phyloP scores from a whole-genome alignment of 345 rosid genomes.

The Eutrema heterophyllum region DNA sequence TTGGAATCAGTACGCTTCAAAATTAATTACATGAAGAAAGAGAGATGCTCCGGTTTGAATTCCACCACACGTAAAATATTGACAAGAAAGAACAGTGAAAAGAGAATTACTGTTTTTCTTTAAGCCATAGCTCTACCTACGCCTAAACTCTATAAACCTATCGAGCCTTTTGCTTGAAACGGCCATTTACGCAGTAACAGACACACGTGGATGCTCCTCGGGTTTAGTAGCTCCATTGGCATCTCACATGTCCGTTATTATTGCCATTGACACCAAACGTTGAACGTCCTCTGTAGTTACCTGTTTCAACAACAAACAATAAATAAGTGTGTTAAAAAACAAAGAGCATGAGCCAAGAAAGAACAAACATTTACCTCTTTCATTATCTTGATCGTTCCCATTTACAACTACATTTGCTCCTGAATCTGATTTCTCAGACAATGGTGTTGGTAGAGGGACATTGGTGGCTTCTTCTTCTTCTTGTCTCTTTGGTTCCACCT shows the following conservation, averaged over 20 bases:
- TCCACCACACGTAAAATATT: no score
- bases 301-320: constrained; percentile 38
- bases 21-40: no score
- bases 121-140: neutral
- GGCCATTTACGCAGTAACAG: constrained; percentile 29
- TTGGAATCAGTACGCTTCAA: neutral
- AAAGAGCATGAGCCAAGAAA: neutral
- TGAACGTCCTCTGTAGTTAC: constrained; percentile 57
- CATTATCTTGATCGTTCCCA: constrained; percentile 59
- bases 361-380: constrained; percentile 34
- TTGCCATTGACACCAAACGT: constrained; percentile 40
- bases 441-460: constrained; percentile 38
- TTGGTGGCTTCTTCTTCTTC: constrained; percentile 29
- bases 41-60: no score
- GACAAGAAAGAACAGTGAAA: neutral
- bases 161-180: neutral
- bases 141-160: constrained; percentile 29
- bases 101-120: neutral
- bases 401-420: constrained; percentile 44
- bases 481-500: no score
- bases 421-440: constrained; percentile 42
- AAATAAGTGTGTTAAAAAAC: neutral
- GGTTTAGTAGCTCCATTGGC: constrained; percentile 21
- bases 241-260: constrained; percentile 22
- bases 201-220: constrained; percentile 17